Percentiles rank a stretch among this genome's conserved stretches.
Evolutionary conservation across 148 eudicot genomes (phyloP).

Genomic region (Vaccinium myrtillus): DNA sequence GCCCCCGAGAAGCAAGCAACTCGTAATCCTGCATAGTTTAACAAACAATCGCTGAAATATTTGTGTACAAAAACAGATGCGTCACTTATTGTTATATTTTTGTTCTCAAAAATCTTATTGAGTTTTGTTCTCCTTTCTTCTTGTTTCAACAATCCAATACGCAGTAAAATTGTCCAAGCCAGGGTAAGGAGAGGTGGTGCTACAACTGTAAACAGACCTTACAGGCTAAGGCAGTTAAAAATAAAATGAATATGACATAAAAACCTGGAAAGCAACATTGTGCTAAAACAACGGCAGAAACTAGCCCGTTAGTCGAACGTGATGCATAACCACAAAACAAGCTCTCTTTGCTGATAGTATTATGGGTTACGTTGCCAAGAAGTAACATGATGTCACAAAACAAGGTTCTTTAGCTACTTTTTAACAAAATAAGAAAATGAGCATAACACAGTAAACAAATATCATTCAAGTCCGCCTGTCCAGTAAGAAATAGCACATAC

Average conservation of each 20-base stretch:
- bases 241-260: not conserved
- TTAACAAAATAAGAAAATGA: too few species aligned
- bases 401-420: not conserved
- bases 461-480: not conserved
- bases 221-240: not conserved
- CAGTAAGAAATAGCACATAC: not conserved
- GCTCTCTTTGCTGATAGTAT: not conserved
- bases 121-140: not conserved
- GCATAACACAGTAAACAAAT: not conserved
- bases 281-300: not conserved
- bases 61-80: not conserved
- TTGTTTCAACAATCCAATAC: not conserved
- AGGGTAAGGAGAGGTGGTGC: not conserved
- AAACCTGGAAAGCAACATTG: not conserved
- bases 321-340: not conserved
- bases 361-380: not conserved
- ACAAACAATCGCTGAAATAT: not conserved
- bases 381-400: not conserved
- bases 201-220: not conserved
- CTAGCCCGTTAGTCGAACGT: not conserved
- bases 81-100: not conserved
- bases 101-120: not conserved
- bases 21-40: conserved; percentile 61
- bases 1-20: conserved; percentile 40
- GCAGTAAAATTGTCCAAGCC: not conserved